A percentile compares a stretch with the other conserved stretches of the same genome.
These are phyloP conservation scores for Phyllosticta capitalensis DNA, from an alignment of 2,329 filamentous ascomycete genomes.

Conservation along the genomic window DNA sequence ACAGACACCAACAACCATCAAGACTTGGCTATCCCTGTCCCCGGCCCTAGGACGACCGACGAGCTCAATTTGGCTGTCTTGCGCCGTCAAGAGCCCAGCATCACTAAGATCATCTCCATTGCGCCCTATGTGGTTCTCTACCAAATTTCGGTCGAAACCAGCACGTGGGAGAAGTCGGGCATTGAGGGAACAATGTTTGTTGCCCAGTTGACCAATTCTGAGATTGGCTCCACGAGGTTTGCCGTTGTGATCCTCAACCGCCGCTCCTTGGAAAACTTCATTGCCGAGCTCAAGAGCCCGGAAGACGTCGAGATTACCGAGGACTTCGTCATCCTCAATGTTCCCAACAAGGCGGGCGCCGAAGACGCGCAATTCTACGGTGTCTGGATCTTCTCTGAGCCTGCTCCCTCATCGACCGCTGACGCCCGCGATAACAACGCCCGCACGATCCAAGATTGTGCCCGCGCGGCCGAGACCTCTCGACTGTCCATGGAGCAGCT, in stretches of 20 bases:
- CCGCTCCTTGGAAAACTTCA: conserved; percentile 40
- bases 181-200: conserved; percentile 86
- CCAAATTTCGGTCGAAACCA: conserved; percentile 55
- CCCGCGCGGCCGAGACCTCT: conserved; percentile 42
- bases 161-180: conserved; percentile 74
- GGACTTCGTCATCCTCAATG: conserved; percentile 51
- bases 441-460: conserved; percentile 46
- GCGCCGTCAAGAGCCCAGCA: conserved; percentile 66
- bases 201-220: conserved; percentile 47
- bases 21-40: conserved; percentile 23
- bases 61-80: conserved; percentile 83
- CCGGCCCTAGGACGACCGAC: conserved; percentile 59
- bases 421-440: conserved; percentile 43
- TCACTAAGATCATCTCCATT: conserved; percentile 65
- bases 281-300: conserved; percentile 31
- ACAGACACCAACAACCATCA: conserved; percentile 34
- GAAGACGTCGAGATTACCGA: conserved; percentile 41
- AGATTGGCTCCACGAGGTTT: conserved; percentile 32
- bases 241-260: conserved; percentile 39
- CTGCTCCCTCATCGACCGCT: conserved; percentile 44
- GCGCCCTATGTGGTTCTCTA: conserved; percentile 84
- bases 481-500: conserved; percentile 22
- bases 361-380: conserved; percentile 41
- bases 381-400: conserved; percentile 56
- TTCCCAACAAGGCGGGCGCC: conserved; percentile 23